Evolutionary conservation across 441 rosid species (phyloP), one percentile per base, ranked within the genome.

Genomic region (Dalechampia spathulata): DNA sequence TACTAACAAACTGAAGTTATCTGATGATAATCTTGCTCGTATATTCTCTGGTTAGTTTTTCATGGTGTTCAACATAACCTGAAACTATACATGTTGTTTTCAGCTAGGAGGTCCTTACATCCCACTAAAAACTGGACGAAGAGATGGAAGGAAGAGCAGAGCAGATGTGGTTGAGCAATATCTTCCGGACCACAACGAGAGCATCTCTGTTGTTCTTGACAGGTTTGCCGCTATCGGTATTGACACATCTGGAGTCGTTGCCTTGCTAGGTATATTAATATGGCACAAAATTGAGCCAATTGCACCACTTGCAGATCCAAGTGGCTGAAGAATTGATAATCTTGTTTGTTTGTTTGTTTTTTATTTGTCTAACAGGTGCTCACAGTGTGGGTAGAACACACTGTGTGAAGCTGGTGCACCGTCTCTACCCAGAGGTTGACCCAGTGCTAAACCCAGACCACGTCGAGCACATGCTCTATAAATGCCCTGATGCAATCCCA

Each of bases 321-420:
- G 6, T 47, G n/a, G 25, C 16, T 52, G 14, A 6, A 16, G 23
- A n/a, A 43, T 19, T 19, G 13, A 28, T 8, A 6, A 3, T 17
- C n/a, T 42, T 4, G 49, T 57, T 25, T 47, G 28, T 36, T 6
- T 17, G 34, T 30, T 30, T 30, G 4, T 30, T 30, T 30, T 8
- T 30, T 8, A 30, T 8, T 30, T 30, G 34, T 30, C 34, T 30
- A 4, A 55, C 72, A 87, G 95, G 98, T 23, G 68, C 97, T 57
- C 97, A 92, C 76, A 88, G 96, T 50, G 97, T 92, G 14, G 99
- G 99, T 15, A 77, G 97, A 77, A 89, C 96, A 37, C 99, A 92
- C 69, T 92, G 99, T 58, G 85, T 80, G 64, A 92, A 92, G 81
- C 69, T 92, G 72, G 99, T 92, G 50, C 99, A 92, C 72, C 75